phyloP scores from a whole-genome alignment of 2,329 filamentous ascomycete genomes.

The Diaporthe sp. region DNA sequence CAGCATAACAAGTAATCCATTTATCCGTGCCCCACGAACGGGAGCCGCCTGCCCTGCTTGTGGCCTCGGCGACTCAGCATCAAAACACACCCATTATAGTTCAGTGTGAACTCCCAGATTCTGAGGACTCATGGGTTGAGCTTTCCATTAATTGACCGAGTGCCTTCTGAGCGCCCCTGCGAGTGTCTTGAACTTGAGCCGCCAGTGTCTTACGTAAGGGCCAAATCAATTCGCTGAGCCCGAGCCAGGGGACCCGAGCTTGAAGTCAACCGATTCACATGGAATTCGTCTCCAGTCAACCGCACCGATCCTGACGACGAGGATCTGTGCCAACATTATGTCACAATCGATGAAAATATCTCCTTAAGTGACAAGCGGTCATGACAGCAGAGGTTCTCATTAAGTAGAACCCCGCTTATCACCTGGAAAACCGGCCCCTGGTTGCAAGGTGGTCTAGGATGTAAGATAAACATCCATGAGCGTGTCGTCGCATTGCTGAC shows the following conservation, averaged over 20 bases:
- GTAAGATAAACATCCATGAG: constrained; percentile 4
- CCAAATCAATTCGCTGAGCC: neutral
- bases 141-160: neutral
- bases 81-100: neutral
- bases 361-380: neutral
- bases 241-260: neutral
- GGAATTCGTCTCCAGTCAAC: neutral
- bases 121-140: neutral
- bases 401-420: neutral
- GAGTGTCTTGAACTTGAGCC: neutral
- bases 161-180: neutral
- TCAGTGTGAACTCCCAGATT: neutral
- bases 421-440: neutral
- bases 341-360: neutral
- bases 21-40: constrained; percentile 23
- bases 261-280: neutral
- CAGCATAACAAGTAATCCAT: constrained; percentile 34
- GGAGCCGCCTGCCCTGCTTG: neutral
- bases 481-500: constrained; percentile 1
- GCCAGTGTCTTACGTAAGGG: constrained; percentile 22
- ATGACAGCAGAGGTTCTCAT: neutral
- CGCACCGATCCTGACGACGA: neutral
- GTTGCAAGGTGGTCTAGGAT: neutral
- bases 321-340: neutral
- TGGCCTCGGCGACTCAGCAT: neutral